Percentiles rank a stretch among this genome's conserved stretches.
phyloP scores from a whole-genome alignment of 352 stramenopile genomes.

The Globisporangium paroecandrum region DNA sequence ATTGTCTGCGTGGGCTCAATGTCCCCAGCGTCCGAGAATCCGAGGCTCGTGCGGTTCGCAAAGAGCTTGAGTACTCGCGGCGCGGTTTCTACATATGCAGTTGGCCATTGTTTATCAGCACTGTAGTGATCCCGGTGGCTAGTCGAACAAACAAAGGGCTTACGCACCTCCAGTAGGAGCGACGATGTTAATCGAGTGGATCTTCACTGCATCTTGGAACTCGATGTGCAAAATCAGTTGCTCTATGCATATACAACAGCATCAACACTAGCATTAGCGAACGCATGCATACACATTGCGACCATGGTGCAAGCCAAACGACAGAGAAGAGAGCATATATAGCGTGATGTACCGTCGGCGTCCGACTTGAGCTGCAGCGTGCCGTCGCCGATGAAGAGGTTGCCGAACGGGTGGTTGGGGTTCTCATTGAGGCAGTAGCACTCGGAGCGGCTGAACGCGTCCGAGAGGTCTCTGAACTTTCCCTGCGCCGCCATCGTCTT shows the following conservation, averaged over 20 bases:
- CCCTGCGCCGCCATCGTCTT: slow-evolving; percentile 1
- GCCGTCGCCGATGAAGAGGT: slow-evolving; percentile 77
- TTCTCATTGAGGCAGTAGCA: slow-evolving; percentile 84
- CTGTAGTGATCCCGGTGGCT: not conserved
- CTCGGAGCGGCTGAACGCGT: slow-evolving; percentile 50
- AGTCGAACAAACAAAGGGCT: not conserved
- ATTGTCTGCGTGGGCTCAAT: slow-evolving; percentile 73
- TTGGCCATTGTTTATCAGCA: not conserved
- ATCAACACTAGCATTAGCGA: not conserved
- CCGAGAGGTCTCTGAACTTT: slow-evolving; percentile 57
- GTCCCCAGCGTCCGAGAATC: slow-evolving; percentile 67
- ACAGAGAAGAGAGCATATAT: not conserved
- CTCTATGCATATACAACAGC: slow-evolving; percentile 29
- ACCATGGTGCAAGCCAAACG: not conserved
- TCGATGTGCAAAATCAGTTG: slow-evolving; percentile 80
- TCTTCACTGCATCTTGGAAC: slow-evolving; percentile 78
- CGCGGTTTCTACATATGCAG: slow-evolving; percentile 33
- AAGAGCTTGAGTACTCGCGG: slow-evolving; percentile 68
- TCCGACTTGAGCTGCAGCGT: slow-evolving; percentile 78
- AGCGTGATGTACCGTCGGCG: slow-evolving; percentile 41
- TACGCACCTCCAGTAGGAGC: slow-evolving; percentile 39
- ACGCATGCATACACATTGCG: not conserved
- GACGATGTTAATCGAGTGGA: slow-evolving; percentile 69
- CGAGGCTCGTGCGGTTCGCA: slow-evolving; percentile 67
- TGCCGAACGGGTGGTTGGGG: slow-evolving; percentile 60